Conservation (phyloP, 306 rosid genomes). For the Trifolium pratense region DNA sequence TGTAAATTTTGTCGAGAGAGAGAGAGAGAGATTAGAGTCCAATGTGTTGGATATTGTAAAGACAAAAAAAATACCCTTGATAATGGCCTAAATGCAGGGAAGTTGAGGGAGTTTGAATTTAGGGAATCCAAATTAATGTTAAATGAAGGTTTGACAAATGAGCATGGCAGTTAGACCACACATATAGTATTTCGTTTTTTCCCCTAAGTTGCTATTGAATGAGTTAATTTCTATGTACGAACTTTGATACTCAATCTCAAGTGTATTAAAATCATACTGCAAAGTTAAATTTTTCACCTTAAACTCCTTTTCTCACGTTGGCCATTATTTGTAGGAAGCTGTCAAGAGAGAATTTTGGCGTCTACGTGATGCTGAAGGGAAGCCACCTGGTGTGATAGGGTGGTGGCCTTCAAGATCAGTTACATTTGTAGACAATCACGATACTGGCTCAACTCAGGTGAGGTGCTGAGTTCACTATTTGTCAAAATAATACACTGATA, state of each 20-base stretch:
- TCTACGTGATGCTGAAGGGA: conserved; percentile 75
- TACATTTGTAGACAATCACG: conserved; percentile 87
- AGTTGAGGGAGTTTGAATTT: no score
- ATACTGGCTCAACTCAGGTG: conserved; percentile 97
- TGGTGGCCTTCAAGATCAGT: conserved; percentile 96
- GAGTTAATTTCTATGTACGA: conserved; percentile 10
- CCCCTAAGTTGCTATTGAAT: background rate
- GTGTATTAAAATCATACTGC: conserved; percentile 14
- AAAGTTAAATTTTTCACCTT: conserved; percentile 11
- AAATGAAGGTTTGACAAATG: conserved; percentile 3
- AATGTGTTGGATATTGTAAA: no score
- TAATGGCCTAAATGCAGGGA: no score
- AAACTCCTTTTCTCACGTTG: conserved; percentile 9
- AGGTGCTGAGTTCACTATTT: conserved; percentile 35
- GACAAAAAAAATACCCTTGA: no score
- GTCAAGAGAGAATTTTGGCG: conserved; percentile 86
- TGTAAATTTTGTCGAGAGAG: no score
- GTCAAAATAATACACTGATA: conserved; percentile 2
- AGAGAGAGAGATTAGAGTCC: no score
- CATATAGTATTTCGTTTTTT: background rate
- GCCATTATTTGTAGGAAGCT: conserved; percentile 69
- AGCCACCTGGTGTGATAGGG: conserved; percentile 88
- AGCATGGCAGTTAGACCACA: background rate
- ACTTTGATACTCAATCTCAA: background rate
- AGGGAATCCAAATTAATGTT: background rate